Evolutionary conservation across 768 basidiomycete genomes (phyloP).

Genomic region (Melanogaster broomeanus): DNA sequence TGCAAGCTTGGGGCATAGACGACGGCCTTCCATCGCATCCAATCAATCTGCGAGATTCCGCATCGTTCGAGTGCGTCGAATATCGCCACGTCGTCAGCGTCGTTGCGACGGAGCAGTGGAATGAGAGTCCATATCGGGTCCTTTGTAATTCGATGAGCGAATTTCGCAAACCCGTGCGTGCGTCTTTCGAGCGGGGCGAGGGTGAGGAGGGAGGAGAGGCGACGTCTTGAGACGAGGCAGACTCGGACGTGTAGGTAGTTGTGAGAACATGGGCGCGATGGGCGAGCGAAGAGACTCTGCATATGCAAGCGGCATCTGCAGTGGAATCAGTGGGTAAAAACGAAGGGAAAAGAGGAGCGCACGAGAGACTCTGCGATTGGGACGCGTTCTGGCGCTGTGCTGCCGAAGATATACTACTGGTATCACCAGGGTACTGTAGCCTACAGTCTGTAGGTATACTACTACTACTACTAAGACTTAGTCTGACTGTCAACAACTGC

Average conservation of each 20-base stretch:
- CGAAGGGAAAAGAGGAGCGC: neutral
- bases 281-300: slow-evolving; percentile 17
- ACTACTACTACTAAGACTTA: too few species aligned
- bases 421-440: too few species aligned
- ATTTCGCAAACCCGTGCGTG: slow-evolving; percentile 29
- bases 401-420: neutral
- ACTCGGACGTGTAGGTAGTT: neutral
- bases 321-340: slow-evolving; percentile 4
- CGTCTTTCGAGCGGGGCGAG: slow-evolving; percentile 21
- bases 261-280: neutral
- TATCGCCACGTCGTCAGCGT: slow-evolving; percentile 1
- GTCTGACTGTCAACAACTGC: too few species aligned
- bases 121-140: slow-evolving; percentile 48
- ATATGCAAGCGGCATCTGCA: slow-evolving; percentile 18
- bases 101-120: slow-evolving; percentile 27
- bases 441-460: too few species aligned
- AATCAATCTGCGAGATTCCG: slow-evolving; percentile 39
- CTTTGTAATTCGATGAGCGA: slow-evolving; percentile 36
- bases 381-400: neutral
- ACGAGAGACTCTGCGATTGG: neutral
- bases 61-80: slow-evolving; percentile 31
- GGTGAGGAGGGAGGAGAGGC: slow-evolving; percentile 21
- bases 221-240: slow-evolving; percentile 1
- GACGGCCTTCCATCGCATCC: slow-evolving; percentile 39
- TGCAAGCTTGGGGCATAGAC: slow-evolving; percentile 38